Percentiles rank a stretch among this genome's conserved stretches.
These are phyloP conservation scores for Bryopsis sp. DNA, from an alignment of 139 green algal genomes.

Conservation along the genomic window DNA sequence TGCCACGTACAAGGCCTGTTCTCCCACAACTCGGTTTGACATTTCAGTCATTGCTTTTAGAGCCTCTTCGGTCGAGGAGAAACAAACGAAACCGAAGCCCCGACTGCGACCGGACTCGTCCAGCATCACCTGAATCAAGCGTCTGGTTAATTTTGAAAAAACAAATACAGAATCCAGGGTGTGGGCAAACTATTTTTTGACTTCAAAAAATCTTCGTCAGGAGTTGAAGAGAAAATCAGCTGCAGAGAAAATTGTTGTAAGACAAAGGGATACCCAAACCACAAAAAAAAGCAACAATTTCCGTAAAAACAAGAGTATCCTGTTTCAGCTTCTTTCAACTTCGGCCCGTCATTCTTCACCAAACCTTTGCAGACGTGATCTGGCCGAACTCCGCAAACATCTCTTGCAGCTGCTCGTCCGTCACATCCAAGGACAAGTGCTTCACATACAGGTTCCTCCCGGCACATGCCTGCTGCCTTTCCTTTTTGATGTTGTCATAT, in stretches of 20 bases:
- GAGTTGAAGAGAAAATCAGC: no score
- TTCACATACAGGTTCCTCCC: slow-evolving; percentile 94
- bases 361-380: slow-evolving; percentile 77
- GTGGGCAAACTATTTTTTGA: no score
- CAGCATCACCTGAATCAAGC: slow-evolving; percentile 43
- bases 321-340: no score
- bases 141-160: no score
- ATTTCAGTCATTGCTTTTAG: slow-evolving; percentile 71
- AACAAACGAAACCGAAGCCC: slow-evolving; percentile 81
- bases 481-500: neutral
- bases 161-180: neutral
- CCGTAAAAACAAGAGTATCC: no score
- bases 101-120: slow-evolving; percentile 62
- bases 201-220: no score
- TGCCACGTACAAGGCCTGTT: slow-evolving; percentile 86
- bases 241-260: no score
- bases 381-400: slow-evolving; percentile 53
- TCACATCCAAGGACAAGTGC: slow-evolving; percentile 75
- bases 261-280: no score
- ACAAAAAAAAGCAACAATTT: no score
- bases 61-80: slow-evolving; percentile 51
- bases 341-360: no score
- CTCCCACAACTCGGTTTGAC: slow-evolving; percentile 68
- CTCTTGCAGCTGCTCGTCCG: slow-evolving; percentile 33
- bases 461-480: neutral